Conservation (phyloP, 164 flowering plant species). For the Litsea cubeba region DNA sequence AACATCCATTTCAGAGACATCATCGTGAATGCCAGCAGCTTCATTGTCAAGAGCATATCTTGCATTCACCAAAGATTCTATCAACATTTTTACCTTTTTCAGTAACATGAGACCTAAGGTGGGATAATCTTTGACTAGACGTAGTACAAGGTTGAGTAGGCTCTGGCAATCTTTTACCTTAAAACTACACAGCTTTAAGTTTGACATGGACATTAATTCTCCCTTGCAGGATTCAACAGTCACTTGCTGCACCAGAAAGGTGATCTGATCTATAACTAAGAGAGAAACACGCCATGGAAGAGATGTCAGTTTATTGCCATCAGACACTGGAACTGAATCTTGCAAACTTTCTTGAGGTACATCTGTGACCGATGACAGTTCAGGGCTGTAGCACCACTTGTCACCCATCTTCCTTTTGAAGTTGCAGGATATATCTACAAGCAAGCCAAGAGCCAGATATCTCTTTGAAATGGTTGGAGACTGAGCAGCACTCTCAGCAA, state of each 20-base stretch:
- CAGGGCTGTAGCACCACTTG: not conserved
- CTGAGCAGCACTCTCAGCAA: slow-evolving; percentile 34
- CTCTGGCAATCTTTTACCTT: slow-evolving; percentile 28
- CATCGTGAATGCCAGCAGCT: not conserved
- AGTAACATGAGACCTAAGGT: slow-evolving; percentile 33
- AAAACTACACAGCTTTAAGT: not conserved
- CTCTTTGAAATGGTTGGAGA: slow-evolving; percentile 29
- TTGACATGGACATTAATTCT: not conserved
- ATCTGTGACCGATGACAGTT: not conserved
- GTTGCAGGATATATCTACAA: slow-evolving; percentile 36
- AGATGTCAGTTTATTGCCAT: slow-evolving; percentile 16
- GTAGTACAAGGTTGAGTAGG: slow-evolving; percentile 36
- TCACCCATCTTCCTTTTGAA: slow-evolving; percentile 21
- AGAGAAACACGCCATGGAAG: slow-evolving; percentile 28
- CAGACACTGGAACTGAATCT: slow-evolving; percentile 1
- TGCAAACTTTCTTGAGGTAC: not conserved
- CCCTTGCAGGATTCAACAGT: not conserved
- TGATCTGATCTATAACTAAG: slow-evolving; percentile 36
- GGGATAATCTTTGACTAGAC: slow-evolving; percentile 36
- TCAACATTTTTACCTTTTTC: slow-evolving; percentile 28
- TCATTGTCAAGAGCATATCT: slow-evolving; percentile 4
- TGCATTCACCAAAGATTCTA: slow-evolving; percentile 26
- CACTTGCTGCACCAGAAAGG: slow-evolving; percentile 22
- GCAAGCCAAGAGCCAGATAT: slow-evolving; percentile 32
- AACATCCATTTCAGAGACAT: not conserved